phyloP scores from a whole-genome alignment of 768 basidiomycete genomes.

The Rhizopogon roseolus region DNA sequence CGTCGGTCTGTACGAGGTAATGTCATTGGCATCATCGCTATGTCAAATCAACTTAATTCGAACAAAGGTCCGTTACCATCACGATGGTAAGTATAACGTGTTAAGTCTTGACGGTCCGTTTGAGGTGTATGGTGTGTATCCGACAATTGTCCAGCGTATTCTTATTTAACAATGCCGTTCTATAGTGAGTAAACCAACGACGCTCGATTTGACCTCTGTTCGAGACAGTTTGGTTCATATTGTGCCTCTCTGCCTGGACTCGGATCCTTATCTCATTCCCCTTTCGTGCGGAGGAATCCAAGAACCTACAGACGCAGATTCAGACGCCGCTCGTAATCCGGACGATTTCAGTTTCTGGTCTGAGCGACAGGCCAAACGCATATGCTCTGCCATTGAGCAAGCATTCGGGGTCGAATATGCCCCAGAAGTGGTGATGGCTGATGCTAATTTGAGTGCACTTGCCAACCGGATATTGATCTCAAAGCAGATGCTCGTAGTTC shows the following conservation, averaged over 20 bases:
- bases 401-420: slow-evolving; percentile 87
- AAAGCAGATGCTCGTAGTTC: slow-evolving; percentile 44
- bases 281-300: slow-evolving; percentile 46
- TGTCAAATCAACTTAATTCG: neutral
- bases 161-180: slow-evolving; percentile 3
- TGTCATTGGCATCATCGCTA: neutral
- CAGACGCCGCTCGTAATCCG: slow-evolving; percentile 51
- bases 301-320: slow-evolving; percentile 16
- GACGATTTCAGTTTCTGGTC: slow-evolving; percentile 97
- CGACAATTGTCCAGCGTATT: neutral
- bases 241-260: slow-evolving; percentile 84
- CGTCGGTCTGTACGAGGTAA: slow-evolving; percentile 76
- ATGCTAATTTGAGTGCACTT: slow-evolving; percentile 86
- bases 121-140: slow-evolving; percentile 76
- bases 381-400: slow-evolving; percentile 72
- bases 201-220: slow-evolving; percentile 61
- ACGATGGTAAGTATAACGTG: slow-evolving; percentile 97
- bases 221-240: slow-evolving; percentile 66
- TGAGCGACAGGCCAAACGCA: slow-evolving; percentile 83
- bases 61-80: slow-evolving; percentile 79
- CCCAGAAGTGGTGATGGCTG: slow-evolving; percentile 86
- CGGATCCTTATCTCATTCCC: slow-evolving; percentile 79
- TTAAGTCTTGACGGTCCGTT: slow-evolving; percentile 82
- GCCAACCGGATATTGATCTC: slow-evolving; percentile 81
- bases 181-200: slow-evolving; percentile 64